Percentiles rank a stretch among this genome's conserved stretches.
These are phyloP conservation scores for Aquilaria yunnanensis DNA, from an alignment of 345 rosid species.

Conservation along the genomic window DNA sequence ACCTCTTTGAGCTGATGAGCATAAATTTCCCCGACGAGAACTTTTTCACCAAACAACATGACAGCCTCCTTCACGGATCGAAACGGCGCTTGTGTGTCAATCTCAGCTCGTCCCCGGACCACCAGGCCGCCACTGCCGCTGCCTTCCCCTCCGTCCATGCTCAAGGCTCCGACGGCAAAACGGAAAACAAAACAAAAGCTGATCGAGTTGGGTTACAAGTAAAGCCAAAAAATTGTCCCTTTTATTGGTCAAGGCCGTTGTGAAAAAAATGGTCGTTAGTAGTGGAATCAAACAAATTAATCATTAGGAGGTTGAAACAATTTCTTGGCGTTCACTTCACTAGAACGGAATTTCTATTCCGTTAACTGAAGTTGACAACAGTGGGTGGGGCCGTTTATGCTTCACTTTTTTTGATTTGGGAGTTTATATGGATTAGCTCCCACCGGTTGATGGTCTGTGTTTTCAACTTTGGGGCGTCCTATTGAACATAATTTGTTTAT, in stretches of 20 bases:
- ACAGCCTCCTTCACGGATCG: constrained; percentile 79
- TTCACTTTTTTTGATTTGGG: constrained; percentile 2
- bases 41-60: constrained; percentile 53
- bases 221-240: not conserved
- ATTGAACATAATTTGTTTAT: too few species aligned
- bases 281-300: constrained; percentile 3
- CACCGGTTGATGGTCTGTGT: not conserved
- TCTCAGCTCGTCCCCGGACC: constrained; percentile 43
- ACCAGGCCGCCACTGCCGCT: constrained; percentile 5
- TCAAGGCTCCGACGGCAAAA: not conserved
- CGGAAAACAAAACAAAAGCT: not conserved
- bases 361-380: constrained; percentile 14
- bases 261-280: constrained; percentile 14
- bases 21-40: constrained; percentile 54
- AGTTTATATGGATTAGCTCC: not conserved
- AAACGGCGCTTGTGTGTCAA: constrained; percentile 73
- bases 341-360: constrained; percentile 17
- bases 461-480: too few species aligned
- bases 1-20: constrained; percentile 47
- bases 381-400: constrained; percentile 13
- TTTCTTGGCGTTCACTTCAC: constrained; percentile 65
- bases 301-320: not conserved
- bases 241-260: not conserved
- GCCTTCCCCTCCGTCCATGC: constrained; percentile 9
- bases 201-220: not conserved